These are phyloP conservation scores for Wickerhamomyces queroliae DNA, from an alignment of 805 yeast species.

Conservation along the genomic window DNA sequence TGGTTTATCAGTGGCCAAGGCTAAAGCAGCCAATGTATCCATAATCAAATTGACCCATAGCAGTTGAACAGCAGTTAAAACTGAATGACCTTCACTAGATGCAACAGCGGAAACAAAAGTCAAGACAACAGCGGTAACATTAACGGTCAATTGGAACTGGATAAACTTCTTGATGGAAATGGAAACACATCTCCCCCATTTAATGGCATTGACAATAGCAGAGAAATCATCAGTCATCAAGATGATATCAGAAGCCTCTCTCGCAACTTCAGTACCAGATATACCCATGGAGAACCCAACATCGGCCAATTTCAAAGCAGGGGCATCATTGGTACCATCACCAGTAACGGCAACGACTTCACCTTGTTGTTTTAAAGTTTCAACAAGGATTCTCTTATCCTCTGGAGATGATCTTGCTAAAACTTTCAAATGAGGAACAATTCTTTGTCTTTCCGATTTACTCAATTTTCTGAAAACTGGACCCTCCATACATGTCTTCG, in stretches of 20 bases:
- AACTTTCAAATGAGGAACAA: conserved; percentile 75
- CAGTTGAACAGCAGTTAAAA: conserved; percentile 93
- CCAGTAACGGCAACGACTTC: conserved; percentile 99
- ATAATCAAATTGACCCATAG: conserved; percentile 96
- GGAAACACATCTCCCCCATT: conserved; percentile 98
- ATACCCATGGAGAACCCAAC: conserved; percentile 99
- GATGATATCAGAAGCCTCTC: conserved; percentile 93
- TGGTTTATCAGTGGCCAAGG: conserved; percentile 96
- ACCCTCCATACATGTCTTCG: conserved; percentile 81
- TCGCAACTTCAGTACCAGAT: conserved; percentile 96
- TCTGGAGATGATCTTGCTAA: conserved; percentile 95
- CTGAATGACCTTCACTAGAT: conserved; percentile 72
- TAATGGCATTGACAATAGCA: conserved; percentile 92
- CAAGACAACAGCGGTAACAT: conserved; percentile 90
- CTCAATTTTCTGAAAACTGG: conserved; percentile 74
- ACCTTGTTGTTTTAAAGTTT: conserved; percentile 68
- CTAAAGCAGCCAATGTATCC: conserved; percentile 98
- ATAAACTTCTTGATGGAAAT: conserved; percentile 91
- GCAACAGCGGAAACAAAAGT: conserved; percentile 94
- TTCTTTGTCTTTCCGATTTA: conserved; percentile 43
- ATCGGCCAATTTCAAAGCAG: conserved; percentile 93
- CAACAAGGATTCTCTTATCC: conserved; percentile 85
- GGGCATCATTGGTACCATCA: conserved; percentile 99
- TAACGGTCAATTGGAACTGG: conserved; percentile 95
- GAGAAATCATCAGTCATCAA: conserved; percentile 92